These are phyloP conservation scores for Hanseniaspora vineae DNA, from an alignment of 805 yeast species.

Conservation along the genomic window DNA sequence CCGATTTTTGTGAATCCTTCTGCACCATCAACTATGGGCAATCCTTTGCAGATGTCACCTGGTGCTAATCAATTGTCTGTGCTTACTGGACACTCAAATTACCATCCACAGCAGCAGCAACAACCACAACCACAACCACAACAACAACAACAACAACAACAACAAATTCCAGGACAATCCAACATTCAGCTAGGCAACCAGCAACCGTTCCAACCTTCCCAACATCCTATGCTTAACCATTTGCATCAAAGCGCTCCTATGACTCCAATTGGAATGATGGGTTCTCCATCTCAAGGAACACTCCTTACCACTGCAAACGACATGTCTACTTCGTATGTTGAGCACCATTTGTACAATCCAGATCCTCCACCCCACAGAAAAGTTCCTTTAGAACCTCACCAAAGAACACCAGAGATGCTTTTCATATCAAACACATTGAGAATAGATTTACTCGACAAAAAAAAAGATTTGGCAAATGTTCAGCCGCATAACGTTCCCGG, in stretches of 20 bases:
- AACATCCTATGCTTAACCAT: too few species aligned
- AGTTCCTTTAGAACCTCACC: constrained; percentile 51
- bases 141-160: too few species aligned
- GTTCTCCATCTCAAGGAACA: not conserved
- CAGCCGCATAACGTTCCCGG: constrained; percentile 28
- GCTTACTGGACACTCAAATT: not conserved
- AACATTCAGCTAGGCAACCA: not conserved
- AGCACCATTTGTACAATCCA: constrained; percentile 85
- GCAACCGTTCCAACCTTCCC: not conserved
- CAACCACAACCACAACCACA: not conserved
- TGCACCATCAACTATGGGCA: not conserved
- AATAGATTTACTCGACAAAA: constrained; percentile 55
- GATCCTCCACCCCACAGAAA: constrained; percentile 65
- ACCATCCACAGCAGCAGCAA: not conserved
- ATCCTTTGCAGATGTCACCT: not conserved
- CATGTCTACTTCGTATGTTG: constrained; percentile 29
- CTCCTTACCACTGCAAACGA: not conserved
- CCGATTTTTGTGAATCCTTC: not conserved
- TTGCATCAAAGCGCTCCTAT: not conserved
- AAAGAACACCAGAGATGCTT: constrained; percentile 53
- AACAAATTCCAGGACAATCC: not conserved
- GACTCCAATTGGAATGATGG: not conserved
- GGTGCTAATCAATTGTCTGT: not conserved
- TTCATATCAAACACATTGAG: constrained; percentile 65
- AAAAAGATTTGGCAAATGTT: constrained; percentile 53